Evolutionary conservation across 352 stramenopile genomes (phyloP), one percentile per base, ranked within the genome.

Genomic region (Phytophthora macrochlamydospora): DNA sequence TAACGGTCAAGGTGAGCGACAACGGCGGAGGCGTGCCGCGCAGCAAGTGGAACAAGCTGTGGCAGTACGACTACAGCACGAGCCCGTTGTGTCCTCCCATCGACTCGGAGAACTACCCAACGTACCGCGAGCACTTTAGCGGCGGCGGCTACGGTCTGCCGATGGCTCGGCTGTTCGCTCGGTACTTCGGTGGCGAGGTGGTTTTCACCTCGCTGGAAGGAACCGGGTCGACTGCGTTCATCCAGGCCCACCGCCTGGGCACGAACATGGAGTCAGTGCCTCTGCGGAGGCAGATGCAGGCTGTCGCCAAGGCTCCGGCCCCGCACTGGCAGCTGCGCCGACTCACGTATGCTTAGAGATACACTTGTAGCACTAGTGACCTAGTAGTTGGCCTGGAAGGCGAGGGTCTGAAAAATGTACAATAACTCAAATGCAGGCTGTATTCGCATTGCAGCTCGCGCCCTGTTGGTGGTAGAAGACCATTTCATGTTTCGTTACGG

Each of bases 61-160:
- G 97, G 95, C 96, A 94, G 52, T 99, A 99, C 69, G 87, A 99
- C 31, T 99, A 99, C 81, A 99, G 97, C n/a, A 99, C 98, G 7
- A 98, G 96, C 33, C 63, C 73, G 46, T 60, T 79, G 58, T 88
- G 73, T 43, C 82, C 83, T 9, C 68, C 83, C 14, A 78, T 81
- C 45, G 73, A 85, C 42, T 76, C 76, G 46, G 81, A 87, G 67
- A 82, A 75, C 67, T 92, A 80, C 79, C 93, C 78, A 62, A 91
- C 72, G 69, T 93, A 93, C 59, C 78, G 84, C 3, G 61, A 92
- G 51, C 95, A 97, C 32, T 92, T 98, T 54, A 97, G 93, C 45
- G 97, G 97, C 18, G 89, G 98, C 35, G 97, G 97, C 56, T 99
- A 99, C 64, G 97, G 97, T 31, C 81, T 99, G 24, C 97, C 97